phyloP scores from a whole-genome alignment of 495 filamentous ascomycete genomes.

The Aspergillus haitiensis region DNA sequence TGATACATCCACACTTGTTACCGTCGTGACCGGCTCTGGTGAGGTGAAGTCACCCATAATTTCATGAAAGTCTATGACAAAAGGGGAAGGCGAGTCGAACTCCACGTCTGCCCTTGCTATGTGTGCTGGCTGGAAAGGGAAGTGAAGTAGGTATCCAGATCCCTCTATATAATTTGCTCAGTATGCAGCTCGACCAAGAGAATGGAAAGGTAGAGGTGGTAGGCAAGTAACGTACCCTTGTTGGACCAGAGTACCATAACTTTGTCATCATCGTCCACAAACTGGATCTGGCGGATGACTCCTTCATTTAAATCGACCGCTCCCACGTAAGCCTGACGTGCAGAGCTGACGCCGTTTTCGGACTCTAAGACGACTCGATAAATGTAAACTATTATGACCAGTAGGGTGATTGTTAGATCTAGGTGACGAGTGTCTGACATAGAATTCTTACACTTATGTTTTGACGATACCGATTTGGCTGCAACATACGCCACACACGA shows the following conservation, averaged over 20 bases:
- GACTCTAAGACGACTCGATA: conserved; percentile 51
- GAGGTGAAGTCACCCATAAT: conserved; percentile 18
- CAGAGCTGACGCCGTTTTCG: conserved; percentile 58
- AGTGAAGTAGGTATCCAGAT: conserved; percentile 39
- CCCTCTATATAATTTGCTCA: conserved; percentile 20
- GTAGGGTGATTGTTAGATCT: conserved; percentile 4
- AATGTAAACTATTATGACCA: conserved; percentile 44
- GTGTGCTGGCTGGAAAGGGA: conserved; percentile 35
- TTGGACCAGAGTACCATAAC: conserved; percentile 52
- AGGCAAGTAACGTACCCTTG: conserved; percentile 34
- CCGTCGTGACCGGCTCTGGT: conserved; percentile 19
- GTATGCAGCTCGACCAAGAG: conserved; percentile 9
- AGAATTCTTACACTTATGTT: conserved; percentile 35
- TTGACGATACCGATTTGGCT: conserved; percentile 32
- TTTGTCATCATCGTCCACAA: conserved; percentile 54
- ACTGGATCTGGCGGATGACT: conserved; percentile 54
- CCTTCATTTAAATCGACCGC: conserved; percentile 44
- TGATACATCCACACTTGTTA: conserved; percentile 30
- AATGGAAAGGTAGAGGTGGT: conserved; percentile 13
- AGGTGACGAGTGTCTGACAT: not conserved
- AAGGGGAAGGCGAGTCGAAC: conserved; percentile 1
- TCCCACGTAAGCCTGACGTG: conserved; percentile 40
- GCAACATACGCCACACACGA: conserved; percentile 42
- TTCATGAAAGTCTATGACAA: conserved; percentile 23
- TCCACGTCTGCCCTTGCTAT: conserved; percentile 3